A percentile compares a stretch with the other conserved stretches of the same genome.
Evolutionary conservation across 164 flowering plant genomes (phyloP).

Genomic region (Annona cherimola): DNA sequence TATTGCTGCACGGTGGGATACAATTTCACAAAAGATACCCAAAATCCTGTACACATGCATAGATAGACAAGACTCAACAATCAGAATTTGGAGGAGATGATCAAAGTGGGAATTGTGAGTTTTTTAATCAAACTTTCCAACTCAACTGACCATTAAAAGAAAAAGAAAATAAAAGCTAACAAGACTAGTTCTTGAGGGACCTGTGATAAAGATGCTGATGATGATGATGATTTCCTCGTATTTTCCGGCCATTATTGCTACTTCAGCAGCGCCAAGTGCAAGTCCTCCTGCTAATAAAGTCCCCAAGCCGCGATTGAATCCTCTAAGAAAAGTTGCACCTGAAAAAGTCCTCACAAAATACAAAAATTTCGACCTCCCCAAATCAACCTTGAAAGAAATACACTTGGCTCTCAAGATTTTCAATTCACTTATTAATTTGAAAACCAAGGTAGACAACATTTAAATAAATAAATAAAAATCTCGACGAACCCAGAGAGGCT

Average conservation of each 20-base stretch:
- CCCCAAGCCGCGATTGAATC: slow-evolving; percentile 80
- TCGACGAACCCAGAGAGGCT: too few relatives aligned
- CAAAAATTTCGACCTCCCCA: neutral
- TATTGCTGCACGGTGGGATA: slow-evolving; percentile 78
- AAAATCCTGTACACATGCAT: slow-evolving; percentile 34
- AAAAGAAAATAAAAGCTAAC: neutral
- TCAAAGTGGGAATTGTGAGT: too few relatives aligned
- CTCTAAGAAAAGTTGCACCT: slow-evolving; percentile 90
- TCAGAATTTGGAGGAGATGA: too few relatives aligned
- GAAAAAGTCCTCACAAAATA: neutral
- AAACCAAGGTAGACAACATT: too few relatives aligned
- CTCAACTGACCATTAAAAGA: neutral
- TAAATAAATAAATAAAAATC: too few relatives aligned
- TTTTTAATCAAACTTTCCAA: neutral
- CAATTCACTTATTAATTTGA: too few relatives aligned
- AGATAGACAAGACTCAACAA: too few relatives aligned
- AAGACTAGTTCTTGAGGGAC: slow-evolving; percentile 20
- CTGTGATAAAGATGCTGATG: slow-evolving; percentile 57
- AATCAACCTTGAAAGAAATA: too few relatives aligned
- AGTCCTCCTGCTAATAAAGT: slow-evolving; percentile 81
- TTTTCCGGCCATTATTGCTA: slow-evolving; percentile 37
- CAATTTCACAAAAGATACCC: slow-evolving; percentile 48
- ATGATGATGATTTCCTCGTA: slow-evolving; percentile 47
- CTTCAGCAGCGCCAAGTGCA: slow-evolving; percentile 59
- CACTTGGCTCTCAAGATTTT: too few relatives aligned